Percentiles rank a stretch among this genome's conserved stretches.
phyloP scores from a whole-genome alignment of 768 basidiomycete species.

The Russula olivacea region DNA sequence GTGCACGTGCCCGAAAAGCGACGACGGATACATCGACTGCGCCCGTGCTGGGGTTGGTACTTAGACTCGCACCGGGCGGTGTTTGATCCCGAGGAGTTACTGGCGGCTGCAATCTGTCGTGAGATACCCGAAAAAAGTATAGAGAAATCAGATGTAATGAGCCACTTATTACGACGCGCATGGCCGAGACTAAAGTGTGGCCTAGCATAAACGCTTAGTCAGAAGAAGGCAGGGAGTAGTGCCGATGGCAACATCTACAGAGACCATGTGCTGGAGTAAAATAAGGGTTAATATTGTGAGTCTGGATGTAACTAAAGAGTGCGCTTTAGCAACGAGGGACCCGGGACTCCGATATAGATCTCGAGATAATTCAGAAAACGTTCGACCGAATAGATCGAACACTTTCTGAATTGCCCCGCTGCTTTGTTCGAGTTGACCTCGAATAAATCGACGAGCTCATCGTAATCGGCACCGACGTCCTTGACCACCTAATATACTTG shows the following conservation, averaged over 20 bases:
- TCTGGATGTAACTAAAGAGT: not conserved
- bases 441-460: too few relatives aligned
- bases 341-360: too few relatives aligned
- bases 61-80: too few relatives aligned
- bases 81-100: not conserved
- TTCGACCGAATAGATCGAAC: too few relatives aligned
- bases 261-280: too few relatives aligned
- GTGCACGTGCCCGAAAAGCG: too few relatives aligned
- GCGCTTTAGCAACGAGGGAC: slow-evolving; percentile 33
- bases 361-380: too few relatives aligned
- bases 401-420: too few relatives aligned
- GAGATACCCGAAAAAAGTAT: not conserved
- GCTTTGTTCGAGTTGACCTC: too few relatives aligned
- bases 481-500: too few relatives aligned
- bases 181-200: too few relatives aligned
- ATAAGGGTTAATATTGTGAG: not conserved
- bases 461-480: too few relatives aligned
- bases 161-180: slow-evolving; percentile 4
- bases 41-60: not conserved
- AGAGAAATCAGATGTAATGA: not conserved
- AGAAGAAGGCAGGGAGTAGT: slow-evolving; percentile 40
- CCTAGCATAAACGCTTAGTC: slow-evolving; percentile 31
- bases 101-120: not conserved
- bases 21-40: not conserved
- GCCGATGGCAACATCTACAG: slow-evolving; percentile 48